Evolutionary conservation across 495 filamentous ascomycete genomes (phyloP), one percentile per base, ranked within the genome.

Genomic region (Rhizodiscina lignyota): DNA sequence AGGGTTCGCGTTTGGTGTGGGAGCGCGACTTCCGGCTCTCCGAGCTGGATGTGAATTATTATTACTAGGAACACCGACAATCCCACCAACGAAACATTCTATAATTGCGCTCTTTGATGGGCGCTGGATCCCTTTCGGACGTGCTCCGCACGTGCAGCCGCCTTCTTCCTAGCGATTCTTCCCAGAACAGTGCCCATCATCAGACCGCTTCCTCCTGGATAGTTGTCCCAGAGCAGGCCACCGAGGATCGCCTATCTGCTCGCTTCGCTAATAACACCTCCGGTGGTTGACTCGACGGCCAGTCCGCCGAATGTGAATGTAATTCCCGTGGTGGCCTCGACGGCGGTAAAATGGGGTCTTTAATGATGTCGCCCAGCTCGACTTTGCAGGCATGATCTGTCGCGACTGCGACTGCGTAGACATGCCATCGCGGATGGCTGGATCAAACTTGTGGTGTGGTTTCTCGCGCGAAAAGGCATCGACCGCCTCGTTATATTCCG

Each of bases 241-340:
- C 24, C 24, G 8, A 27, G 24, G 8, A 27, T 27, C 13, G 6
- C 24, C 13, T 13, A 6, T 6, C 13, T 27, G 24, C 8, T 27
- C 13, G 24, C 24, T 13, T 6, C 24, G 6, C 8, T 8, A 27
- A 27, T 27, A 13, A 27, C 24, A 13, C 24, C 24, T 8, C 8
- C 24, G 8, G 24, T 27, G 6, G 6, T 13, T 27, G 24, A 13
- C 8, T 27, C 24, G 24, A 27, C 24, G 8, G 24, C 24, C 6
- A 27, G 24, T 8, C 24, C 24, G 24, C 24, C 24, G 13, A 27
- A 27, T 18, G 30, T 33, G 30, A 33, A 33, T 17, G 30, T 33
- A 17, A 33, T 17, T 8, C 30, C 30, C 6, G 8, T 10, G 10
- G 30, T 33, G 30, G 16, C 17, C 30, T 33, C 16, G 12, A 33